Conservation (phyloP, 495 filamentous ascomycete species). For the Aspergillus homomorphus region DNA sequence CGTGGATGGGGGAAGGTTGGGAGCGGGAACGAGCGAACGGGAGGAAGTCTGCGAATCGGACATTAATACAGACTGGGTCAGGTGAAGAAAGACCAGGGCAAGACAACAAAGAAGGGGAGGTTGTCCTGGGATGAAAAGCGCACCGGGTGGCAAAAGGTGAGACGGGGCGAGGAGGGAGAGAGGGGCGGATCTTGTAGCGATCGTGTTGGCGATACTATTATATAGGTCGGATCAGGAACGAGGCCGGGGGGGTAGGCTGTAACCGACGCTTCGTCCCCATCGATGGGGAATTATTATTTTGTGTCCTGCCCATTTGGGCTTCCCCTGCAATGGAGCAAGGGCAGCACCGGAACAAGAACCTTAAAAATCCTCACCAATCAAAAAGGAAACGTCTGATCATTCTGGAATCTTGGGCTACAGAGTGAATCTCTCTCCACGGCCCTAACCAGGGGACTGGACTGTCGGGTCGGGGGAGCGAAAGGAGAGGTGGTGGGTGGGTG, state of each 20-base stretch:
- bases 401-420: background rate
- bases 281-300: background rate
- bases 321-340: background rate
- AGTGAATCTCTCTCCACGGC: background rate
- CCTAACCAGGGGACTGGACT: background rate
- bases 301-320: background rate
- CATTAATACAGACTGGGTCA: constrained; percentile 10
- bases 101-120: background rate
- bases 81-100: background rate
- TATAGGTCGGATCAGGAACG: background rate
- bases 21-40: constrained; percentile 19
- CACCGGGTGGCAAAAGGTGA: background rate
- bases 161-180: background rate
- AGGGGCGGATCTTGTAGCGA: background rate
- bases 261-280: background rate
- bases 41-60: constrained; percentile 19
- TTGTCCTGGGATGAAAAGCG: background rate
- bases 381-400: background rate
- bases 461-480: background rate
- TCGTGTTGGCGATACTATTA: background rate
- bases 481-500: too few relatives aligned
- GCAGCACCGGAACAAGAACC: background rate
- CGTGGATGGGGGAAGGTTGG: background rate
- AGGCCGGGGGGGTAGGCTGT: background rate
- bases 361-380: background rate